Evolutionary conservation across 108 stramenopile genomes (phyloP).

Genomic region (Cylindrotheca closterium): DNA sequence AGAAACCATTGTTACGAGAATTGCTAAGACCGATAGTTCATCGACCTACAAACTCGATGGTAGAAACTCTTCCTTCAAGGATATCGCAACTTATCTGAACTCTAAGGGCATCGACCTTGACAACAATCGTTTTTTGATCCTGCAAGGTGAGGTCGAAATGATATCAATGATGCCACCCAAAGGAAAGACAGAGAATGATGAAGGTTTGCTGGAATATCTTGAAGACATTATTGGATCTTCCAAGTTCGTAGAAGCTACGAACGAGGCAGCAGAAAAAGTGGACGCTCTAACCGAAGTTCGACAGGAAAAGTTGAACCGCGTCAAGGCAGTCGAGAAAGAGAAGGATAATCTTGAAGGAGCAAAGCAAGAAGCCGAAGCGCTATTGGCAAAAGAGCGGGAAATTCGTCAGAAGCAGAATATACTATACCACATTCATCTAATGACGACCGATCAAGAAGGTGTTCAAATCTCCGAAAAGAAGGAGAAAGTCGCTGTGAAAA

Average conservation of each 20-base stretch:
- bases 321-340: conserved; percentile 96
- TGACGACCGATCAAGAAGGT: conserved; percentile 46
- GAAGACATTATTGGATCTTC: conserved; percentile 99
- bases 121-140: conserved; percentile 98
- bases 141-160: conserved; percentile 99
- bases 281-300: conserved; percentile 80
- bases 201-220: conserved; percentile 97
- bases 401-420: conserved; percentile 90
- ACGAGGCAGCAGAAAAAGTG: conserved; percentile 77
- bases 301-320: conserved; percentile 92
- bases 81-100: conserved; percentile 82
- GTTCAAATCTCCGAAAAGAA: conserved; percentile 33
- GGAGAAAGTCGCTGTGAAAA: conserved; percentile 32
- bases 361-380: conserved; percentile 87
- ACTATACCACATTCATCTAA: conserved; percentile 75
- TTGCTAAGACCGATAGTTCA: conserved; percentile 84
- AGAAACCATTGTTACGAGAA: conserved; percentile 81
- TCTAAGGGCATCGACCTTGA: conserved; percentile 95
- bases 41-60: conserved; percentile 91
- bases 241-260: conserved; percentile 89
- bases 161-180: conserved; percentile 99
- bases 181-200: conserved; percentile 91
- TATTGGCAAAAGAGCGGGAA: conserved; percentile 81
- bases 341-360: conserved; percentile 86
- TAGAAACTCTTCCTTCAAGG: conserved; percentile 83